Base-by-base conservation (phyloP, 495 filamentous ascomycete species). In the Penicillium lagena region DNA sequence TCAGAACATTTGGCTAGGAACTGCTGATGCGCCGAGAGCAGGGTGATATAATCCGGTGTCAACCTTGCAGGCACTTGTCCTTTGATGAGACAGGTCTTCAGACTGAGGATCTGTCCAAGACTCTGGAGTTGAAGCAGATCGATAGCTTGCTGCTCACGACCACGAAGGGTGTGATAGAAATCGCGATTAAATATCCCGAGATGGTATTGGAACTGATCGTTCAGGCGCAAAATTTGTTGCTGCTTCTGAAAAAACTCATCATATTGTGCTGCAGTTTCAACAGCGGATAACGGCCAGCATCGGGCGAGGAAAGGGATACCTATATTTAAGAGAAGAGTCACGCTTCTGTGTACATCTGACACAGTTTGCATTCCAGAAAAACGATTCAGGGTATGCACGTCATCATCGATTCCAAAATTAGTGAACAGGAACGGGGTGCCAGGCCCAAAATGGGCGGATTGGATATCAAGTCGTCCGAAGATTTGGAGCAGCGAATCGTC, bases 221-320 rank as follows among this genome's bases (percentile, higher is more conserved):
- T 29, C 7, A 32, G 5, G 12, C 40, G 47, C 13, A 56, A 40
- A 10, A 53, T 29, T 9, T 37, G 39, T 30, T 47, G 42, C 17
- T 56, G 54, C 12, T 29, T 50, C 9, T 37, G 32, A 29, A 35
- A 40, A 6, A 56, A 34, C 2, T 50, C 36, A 7, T 37, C 27
- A 22, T 53, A 50, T n/a, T 47, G 32, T 0, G 27, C 39, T 32
- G 15, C n/a, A 22, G 50, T 41, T 39, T 56, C 42, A 33, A 17
- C 12, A 27, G 17, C 46, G 22, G 52, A 52, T 9, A 41, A 39
- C 12, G 45, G 45, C 52, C 52, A 56, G 49, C 41, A 48, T 35
- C 29, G 14, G 11, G 45, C 49, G 17, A 52, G 49, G 37, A 52
- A 56, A 4, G 49, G 52, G 28, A 52, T 45, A 10, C 45, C 49